Base-by-base conservation (phyloP, 768 basidiomycete species). In the Trametes cubensis region DNA sequence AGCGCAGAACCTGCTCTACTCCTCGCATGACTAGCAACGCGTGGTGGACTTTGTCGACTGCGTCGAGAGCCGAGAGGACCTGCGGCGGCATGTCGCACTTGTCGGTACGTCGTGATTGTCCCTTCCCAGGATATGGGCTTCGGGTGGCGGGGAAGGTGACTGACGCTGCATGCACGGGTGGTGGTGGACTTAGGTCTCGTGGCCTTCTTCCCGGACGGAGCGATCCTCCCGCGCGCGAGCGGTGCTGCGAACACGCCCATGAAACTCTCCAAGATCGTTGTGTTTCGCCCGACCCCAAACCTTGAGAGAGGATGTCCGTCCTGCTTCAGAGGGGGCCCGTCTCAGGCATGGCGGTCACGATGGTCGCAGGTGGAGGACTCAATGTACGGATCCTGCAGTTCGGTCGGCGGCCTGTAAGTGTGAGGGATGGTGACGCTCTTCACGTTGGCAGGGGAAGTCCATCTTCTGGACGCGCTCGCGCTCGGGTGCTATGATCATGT, bases 351-450 rank as follows among this genome's bases (percentile, higher is more conserved):
- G 60, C 48, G 7, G 58, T 67, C n/a, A 64, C 62, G n/a, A 61
- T 67, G 60, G 57, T 67, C n/a, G 62, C 62, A 15, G 66, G 66
- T 3, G 66, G 66, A 2, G 66, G 66, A 4, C 64, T 67, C 41
- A 62, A 67, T 26, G 58, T 64, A 55, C 4, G 63, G n/a, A 1
- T 1, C 23, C 42, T 21, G 17, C 48, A 11, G 34, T 11, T 34
- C 34, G 34, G 5, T 34, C 34, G 34, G 34, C 6, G 34, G 34
- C 6, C 34, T 6, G 34, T 6, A 10, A 34, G 10, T 2, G 34
- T 11, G 34, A 34, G 2, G 34, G 34, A 34, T 4, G 34, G 34
- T 34, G 34, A 34, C 34, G 34, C 2, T 10, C 34, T 10, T 44
- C 5, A 6, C 7, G 25, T 4, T 25, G 23, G 5, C 50, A 61